Percentiles rank a stretch among this genome's conserved stretches.
These are phyloP conservation scores for Cajanus cajan DNA, from an alignment of 306 rosid species.

Conservation along the genomic window DNA sequence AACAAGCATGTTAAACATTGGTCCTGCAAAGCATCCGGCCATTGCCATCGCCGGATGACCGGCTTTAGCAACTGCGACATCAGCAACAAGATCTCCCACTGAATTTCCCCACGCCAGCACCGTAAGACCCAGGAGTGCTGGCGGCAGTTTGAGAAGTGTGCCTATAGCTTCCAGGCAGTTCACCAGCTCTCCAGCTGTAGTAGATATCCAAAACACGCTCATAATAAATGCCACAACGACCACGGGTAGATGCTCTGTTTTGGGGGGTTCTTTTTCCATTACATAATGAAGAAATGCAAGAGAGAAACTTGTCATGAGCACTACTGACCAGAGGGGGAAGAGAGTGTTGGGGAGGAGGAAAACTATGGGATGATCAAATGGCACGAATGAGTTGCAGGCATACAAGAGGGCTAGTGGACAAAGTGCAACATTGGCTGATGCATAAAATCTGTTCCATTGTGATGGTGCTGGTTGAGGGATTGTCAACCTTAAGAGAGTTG, in stretches of 20 bases:
- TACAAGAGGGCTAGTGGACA: constrained; percentile 79
- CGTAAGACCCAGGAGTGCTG: constrained; percentile 79
- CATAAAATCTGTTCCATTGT: constrained; percentile 79
- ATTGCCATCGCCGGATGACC: constrained; percentile 97
- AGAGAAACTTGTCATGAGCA: constrained; percentile 64
- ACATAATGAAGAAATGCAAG: constrained; percentile 77
- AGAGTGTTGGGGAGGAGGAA: constrained; percentile 81
- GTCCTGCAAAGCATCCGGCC: constrained; percentile 99
- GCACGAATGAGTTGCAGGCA: constrained; percentile 72
- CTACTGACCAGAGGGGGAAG: constrained; percentile 84
- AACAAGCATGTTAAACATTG: constrained; percentile 96
- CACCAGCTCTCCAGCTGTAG: constrained; percentile 83
- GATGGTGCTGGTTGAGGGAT: constrained; percentile 77
- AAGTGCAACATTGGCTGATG: constrained; percentile 80
- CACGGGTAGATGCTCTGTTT: constrained; percentile 71
- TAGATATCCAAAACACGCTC: constrained; percentile 97
- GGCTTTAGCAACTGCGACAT: constrained; percentile 91
- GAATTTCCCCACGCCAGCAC: constrained; percentile 99
- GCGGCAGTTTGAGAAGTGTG: constrained; percentile 65
- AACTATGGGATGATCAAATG: constrained; percentile 64
- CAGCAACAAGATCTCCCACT: constrained; percentile 95
- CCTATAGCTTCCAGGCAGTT: constrained; percentile 86
- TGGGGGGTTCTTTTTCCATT: constrained; percentile 80
- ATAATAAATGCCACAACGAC: constrained; percentile 78
- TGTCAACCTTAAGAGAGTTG: constrained; percentile 70